A percentile compares a stretch with the other conserved stretches of the same genome.
phyloP scores from a whole-genome alignment of 495 filamentous ascomycete species.

The Amphirosellinia nigrospora region DNA sequence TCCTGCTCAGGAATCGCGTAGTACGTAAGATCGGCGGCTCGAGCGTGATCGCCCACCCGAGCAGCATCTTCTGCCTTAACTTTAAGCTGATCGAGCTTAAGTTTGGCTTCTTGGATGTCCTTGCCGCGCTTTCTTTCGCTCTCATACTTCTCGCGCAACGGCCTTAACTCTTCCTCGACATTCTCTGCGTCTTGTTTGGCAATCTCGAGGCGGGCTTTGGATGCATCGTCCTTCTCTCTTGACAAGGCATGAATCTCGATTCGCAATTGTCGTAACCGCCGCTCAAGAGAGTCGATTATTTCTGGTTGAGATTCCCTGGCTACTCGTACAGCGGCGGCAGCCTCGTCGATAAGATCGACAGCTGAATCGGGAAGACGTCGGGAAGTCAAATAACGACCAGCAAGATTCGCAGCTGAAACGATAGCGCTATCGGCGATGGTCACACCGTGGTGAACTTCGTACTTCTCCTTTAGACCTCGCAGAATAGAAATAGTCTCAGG shows the following conservation, averaged over 20 bases:
- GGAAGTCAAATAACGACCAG: constrained; percentile 87
- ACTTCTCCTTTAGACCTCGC: constrained; percentile 94
- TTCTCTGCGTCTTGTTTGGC: constrained; percentile 92
- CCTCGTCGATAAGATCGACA: constrained; percentile 95
- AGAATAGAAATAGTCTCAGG: constrained; percentile 95
- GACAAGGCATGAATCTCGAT: constrained; percentile 96
- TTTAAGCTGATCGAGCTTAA: constrained; percentile 86
- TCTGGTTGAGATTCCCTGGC: constrained; percentile 96
- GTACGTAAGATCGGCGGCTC: constrained; percentile 91
- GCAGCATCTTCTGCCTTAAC: constrained; percentile 93
- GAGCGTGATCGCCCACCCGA: constrained; percentile 77
- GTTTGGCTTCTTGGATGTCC: constrained; percentile 93
- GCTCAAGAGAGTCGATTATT: constrained; percentile 88
- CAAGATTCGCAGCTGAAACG: constrained; percentile 86
- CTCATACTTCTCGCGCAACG: constrained; percentile 94
- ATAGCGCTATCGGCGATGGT: constrained; percentile 93
- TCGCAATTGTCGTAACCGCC: constrained; percentile 83
- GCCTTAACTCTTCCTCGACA: constrained; percentile 86
- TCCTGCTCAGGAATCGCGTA: constrained; percentile 96
- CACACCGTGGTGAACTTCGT: constrained; percentile 97
- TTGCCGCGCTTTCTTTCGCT: constrained; percentile 85
- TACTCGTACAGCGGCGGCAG: constrained; percentile 91
- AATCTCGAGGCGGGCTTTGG: constrained; percentile 75
- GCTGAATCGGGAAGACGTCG: constrained; percentile 94
- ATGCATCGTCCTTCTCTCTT: constrained; percentile 93